Base-by-base conservation (phyloP, 257 asterid species). In the Avicennia marina region DNA sequence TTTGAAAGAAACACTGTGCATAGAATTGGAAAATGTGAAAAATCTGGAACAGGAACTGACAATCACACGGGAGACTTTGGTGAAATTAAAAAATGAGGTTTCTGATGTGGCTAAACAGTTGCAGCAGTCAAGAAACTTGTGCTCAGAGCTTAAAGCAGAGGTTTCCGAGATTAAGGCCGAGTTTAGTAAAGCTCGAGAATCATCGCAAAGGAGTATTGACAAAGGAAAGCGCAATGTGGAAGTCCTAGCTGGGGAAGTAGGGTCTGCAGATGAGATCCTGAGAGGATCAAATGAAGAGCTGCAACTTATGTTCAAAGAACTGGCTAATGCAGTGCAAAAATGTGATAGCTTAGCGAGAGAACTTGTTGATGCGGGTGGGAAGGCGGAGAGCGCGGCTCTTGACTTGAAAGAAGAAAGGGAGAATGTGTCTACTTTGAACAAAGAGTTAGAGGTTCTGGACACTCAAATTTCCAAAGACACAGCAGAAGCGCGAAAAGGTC, bases 91-190 rank as follows among this genome's bases (percentile, higher is more conserved):
- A 72, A 42, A 58, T 36, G 94, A 82, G 67, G 81, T 78, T 67
- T 69, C 67, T 58, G 86, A 74, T 58, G 44, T 80, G 72, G 67
- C 56, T 25, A 76, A 65, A 56, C 78, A 80, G 57, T 72, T 87
- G 60, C 72, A 78, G 61, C 60, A 69, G 61, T 77, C 84, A 1
- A 79, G 82, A 68, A 50, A 60, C 50, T 64, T 72, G 64, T 78
- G 82, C 82, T 57, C 72, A 10, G 67, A 74, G 65, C 83, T 82
- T 53, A 85, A 87, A 77, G 72, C 63, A 24, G 82, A 84, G 71
- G 40, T 75, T 56, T 63, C 75, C 29, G 64, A 73, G 54, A 69
- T 64, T 55, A 72, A 47, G 45, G 44, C 66, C 4, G 90, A 87
- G 75, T 77, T 62, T 60, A 74, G 49, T 7, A 79, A 78, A 73